phyloP scores from a whole-genome alignment of 2,329 filamentous ascomycete genomes.

The Alternaria viburni region DNA sequence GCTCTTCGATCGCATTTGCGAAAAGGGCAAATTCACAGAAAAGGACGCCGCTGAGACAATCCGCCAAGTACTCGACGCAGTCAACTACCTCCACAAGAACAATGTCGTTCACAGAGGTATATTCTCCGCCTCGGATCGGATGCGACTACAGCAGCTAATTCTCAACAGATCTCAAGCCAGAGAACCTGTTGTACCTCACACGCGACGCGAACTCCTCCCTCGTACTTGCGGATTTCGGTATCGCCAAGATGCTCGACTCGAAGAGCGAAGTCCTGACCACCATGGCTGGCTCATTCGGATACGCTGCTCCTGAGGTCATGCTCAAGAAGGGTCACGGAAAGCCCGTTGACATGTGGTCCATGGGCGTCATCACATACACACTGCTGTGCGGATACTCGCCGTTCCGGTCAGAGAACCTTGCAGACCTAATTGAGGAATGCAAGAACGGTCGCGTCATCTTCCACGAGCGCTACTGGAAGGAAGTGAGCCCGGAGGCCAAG shows the following conservation, averaged over 20 bases:
- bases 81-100: constrained; percentile 91
- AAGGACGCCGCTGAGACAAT: constrained; percentile 97
- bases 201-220: constrained; percentile 78
- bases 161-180: constrained; percentile 85
- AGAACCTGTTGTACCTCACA: constrained; percentile 94
- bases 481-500: constrained; percentile 94
- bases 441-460: constrained; percentile 83
- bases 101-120: constrained; percentile 94
- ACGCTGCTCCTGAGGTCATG: constrained; percentile 98
- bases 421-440: constrained; percentile 94
- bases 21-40: constrained; percentile 97
- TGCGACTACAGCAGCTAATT: constrained; percentile 24
- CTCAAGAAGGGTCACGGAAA: constrained; percentile 96
- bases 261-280: constrained; percentile 92
- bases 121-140: constrained; percentile 11
- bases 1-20: constrained; percentile 96
- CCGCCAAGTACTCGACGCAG: constrained; percentile 88
- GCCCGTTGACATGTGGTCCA: constrained; percentile 98
- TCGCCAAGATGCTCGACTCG: constrained; percentile 94
- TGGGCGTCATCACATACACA: constrained; percentile 98
- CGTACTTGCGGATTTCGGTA: constrained; percentile 96
- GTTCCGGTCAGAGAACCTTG: constrained; percentile 92
- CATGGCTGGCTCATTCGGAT: constrained; percentile 98
- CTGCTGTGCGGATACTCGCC: constrained; percentile 97
- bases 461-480: constrained; percentile 98